Percentiles rank a stretch among this genome's conserved stretches.
phyloP scores from a whole-genome alignment of 164 flowering plant genomes.

The Chimonanthus salicifolius region DNA sequence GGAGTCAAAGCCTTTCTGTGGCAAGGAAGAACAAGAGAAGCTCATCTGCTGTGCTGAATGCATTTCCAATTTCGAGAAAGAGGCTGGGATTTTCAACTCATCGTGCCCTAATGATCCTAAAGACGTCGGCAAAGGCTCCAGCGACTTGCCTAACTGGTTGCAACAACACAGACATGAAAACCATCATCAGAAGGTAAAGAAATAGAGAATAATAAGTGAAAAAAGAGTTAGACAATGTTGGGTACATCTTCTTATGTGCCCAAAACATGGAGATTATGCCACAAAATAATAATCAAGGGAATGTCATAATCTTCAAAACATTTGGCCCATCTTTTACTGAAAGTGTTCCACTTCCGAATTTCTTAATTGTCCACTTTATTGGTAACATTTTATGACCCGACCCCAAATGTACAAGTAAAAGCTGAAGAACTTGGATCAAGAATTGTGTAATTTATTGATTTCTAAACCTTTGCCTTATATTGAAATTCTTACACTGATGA shows the following conservation, averaged over 20 bases:
- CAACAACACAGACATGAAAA: constrained; percentile 34
- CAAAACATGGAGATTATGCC: no score
- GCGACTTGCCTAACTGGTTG: constrained; percentile 57
- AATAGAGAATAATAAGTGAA: no score
- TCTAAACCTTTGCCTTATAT: background rate
- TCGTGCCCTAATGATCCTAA: constrained; percentile 18
- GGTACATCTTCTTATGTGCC: background rate
- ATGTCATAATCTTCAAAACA: no score
- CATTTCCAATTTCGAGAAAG: constrained; percentile 59
- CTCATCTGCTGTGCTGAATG: constrained; percentile 71
- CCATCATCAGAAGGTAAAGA: constrained; percentile 38
- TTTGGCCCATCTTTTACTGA: no score
- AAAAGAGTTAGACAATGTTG: background rate
- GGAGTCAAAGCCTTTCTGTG: constrained; percentile 31
- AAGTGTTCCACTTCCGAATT: no score
- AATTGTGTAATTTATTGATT: no score
- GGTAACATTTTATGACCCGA: no score
- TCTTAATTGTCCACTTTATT: no score
- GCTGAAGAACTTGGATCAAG: no score
- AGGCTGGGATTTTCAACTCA: constrained; percentile 43
- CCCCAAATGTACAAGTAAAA: no score
- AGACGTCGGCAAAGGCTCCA: constrained; percentile 21
- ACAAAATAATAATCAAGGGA: no score
- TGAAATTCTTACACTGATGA: background rate
- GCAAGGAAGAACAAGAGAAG: constrained; percentile 46